Percentiles rank a stretch among this genome's conserved stretches.
These are phyloP conservation scores for Skeletonema marinoi DNA, from an alignment of 108 stramenopile species.

Conservation along the genomic window DNA sequence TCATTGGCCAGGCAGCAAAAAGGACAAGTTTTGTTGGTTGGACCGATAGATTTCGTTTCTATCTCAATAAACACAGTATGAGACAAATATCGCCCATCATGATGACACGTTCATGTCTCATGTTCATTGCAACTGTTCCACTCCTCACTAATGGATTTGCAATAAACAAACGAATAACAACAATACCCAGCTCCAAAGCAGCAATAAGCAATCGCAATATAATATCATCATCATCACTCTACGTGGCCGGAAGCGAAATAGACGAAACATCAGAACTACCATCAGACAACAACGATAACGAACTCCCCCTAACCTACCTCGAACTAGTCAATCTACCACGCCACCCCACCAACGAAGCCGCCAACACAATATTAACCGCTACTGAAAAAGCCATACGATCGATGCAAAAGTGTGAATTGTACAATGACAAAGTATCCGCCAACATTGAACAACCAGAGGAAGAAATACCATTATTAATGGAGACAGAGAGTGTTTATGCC, in stretches of 20 bases:
- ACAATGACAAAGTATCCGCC: constrained; percentile 14
- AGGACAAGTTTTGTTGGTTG: too few species aligned
- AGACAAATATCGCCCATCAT: neutral
- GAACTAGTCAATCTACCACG: constrained; percentile 51
- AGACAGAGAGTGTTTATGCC: constrained; percentile 75
- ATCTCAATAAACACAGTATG: neutral
- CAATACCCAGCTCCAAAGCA: neutral
- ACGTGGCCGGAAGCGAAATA: neutral
- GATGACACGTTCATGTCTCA: neutral
- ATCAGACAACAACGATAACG: neutral
- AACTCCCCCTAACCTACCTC: neutral
- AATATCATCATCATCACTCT: neutral
- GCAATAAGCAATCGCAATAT: neutral
- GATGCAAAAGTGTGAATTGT: constrained; percentile 56
- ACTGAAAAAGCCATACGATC: constrained; percentile 61
- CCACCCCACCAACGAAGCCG: constrained; percentile 55
- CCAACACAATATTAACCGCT: constrained; percentile 57
- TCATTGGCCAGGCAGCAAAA: too few species aligned
- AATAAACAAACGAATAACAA: neutral
- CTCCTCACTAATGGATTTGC: neutral
- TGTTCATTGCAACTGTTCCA: neutral
- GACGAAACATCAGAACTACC: neutral
- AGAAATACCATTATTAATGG: neutral
- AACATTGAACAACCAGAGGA: constrained; percentile 6
- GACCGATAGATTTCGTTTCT: neutral